Evolutionary conservation across 352 stramenopile genomes (phyloP).

Genomic region (Pythium sp.): DNA sequence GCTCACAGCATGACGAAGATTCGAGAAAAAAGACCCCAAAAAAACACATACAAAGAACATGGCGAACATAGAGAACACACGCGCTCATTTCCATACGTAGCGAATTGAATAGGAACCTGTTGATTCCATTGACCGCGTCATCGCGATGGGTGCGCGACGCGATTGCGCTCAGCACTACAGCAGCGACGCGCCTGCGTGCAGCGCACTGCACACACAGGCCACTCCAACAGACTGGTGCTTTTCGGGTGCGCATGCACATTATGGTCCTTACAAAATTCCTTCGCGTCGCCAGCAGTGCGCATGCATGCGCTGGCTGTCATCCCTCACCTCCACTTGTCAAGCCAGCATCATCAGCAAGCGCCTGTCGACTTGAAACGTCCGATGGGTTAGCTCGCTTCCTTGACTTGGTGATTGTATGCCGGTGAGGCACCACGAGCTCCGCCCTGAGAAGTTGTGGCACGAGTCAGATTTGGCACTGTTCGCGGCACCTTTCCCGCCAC

Average conservation of each 20-base stretch:
- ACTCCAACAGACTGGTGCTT: not conserved
- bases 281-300: not conserved
- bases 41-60: too few relatives aligned
- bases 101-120: too few relatives aligned
- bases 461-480: not conserved
- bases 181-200: too few relatives aligned
- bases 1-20: constrained; percentile 8
- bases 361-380: constrained; percentile 1
- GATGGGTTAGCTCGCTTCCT: not conserved
- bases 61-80: not conserved
- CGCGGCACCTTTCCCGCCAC: constrained; percentile 1
- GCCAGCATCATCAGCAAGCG: not conserved
- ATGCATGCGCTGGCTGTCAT: not conserved
- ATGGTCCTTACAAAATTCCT: not conserved
- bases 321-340: not conserved
- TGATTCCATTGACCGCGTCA: not conserved
- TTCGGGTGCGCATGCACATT: not conserved
- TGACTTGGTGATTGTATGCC: constrained; percentile 13
- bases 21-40: constrained; percentile 1
- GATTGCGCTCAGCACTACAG: not conserved
- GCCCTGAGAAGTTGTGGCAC: constrained; percentile 3
- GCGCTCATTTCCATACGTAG: not conserved
- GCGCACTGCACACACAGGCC: too few relatives aligned
- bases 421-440: constrained; percentile 2
- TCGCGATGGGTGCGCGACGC: not conserved